Percentiles rank a stretch among this genome's conserved stretches.
phyloP scores from a whole-genome alignment of 2,329 filamentous ascomycete genomes.

The Stemphylium beticola region DNA sequence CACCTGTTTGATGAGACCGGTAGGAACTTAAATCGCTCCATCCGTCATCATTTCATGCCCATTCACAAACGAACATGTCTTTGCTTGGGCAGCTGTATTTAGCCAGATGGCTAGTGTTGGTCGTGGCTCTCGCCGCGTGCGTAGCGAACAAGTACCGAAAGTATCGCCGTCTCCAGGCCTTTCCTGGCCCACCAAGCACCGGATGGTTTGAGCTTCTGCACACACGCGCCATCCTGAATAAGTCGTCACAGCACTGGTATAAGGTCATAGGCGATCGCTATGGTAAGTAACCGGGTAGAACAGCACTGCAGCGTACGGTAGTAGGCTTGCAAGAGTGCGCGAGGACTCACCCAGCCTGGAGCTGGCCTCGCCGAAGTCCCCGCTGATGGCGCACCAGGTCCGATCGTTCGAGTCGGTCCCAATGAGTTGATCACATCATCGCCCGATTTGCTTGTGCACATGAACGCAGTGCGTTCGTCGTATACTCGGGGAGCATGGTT shows the following conservation, averaged over 20 bases:
- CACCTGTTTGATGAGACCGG: no score
- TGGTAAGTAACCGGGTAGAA: conserved; percentile 19
- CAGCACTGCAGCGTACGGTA: neutral
- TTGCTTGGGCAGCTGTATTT: conserved; percentile 16
- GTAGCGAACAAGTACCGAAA: conserved; percentile 16
- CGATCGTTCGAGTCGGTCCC: conserved; percentile 54
- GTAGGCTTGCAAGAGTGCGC: neutral
- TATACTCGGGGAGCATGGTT: conserved; percentile 47
- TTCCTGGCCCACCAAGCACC: conserved; percentile 30
- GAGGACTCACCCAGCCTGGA: no score
- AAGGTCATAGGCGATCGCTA: conserved; percentile 30
- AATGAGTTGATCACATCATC: conserved; percentile 57
- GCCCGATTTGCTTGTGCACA: conserved; percentile 53
- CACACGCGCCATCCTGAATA: conserved; percentile 18
- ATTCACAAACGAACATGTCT: conserved; percentile 2
- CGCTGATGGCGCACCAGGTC: conserved; percentile 26
- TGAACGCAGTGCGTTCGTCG: conserved; percentile 47
- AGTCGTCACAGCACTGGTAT: conserved; percentile 26
- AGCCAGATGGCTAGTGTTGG: conserved; percentile 15
- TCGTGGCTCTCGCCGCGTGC: conserved; percentile 8
- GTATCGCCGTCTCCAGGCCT: conserved; percentile 25
- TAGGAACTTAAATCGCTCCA: neutral
- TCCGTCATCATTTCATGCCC: neutral
- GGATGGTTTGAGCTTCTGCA: conserved; percentile 36
- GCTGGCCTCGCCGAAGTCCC: no score